A percentile compares a stretch with the other conserved stretches of the same genome.
Conservation (phyloP, 768 basidiomycete genomes). For the Boletus coccyginus region DNA sequence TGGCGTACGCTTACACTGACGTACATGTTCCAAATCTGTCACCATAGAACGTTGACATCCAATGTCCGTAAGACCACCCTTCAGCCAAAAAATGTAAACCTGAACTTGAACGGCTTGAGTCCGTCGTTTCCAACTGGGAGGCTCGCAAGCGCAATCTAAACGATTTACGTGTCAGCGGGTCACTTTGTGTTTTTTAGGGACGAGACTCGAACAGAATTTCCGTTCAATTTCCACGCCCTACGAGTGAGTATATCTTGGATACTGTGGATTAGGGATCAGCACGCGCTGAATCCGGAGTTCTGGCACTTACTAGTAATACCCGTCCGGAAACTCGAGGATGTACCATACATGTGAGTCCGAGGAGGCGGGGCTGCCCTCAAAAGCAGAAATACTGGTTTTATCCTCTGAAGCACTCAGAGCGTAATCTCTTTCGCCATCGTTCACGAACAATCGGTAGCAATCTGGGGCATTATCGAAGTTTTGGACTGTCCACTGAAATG, state of each 20-base stretch:
- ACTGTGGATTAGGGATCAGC: neutral
- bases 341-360: conserved; percentile 8
- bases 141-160: conserved; percentile 3
- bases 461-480: neutral
- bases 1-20: neutral
- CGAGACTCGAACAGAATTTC: neutral
- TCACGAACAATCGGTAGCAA: conserved; percentile 12
- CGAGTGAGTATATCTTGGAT: neutral
- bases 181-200: too few species aligned
- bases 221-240: conserved; percentile 7
- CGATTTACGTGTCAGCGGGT: neutral
- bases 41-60: neutral
- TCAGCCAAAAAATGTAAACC: conserved; percentile 1
- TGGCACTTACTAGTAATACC: neutral
- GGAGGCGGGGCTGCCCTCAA: conserved; percentile 1
- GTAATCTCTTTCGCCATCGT: conserved; percentile 7
- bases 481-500: conserved; percentile 8
- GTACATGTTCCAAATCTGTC: neutral
- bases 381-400: neutral
- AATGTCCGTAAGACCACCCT: neutral
- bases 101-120: conserved; percentile 8
- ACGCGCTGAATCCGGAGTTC: neutral
- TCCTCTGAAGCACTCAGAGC: neutral
- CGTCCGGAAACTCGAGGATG: conserved; percentile 1
- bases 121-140: conserved; percentile 3